Base-by-base conservation (phyloP, 257 asterid genomes). In the Echites panduratus region DNA sequence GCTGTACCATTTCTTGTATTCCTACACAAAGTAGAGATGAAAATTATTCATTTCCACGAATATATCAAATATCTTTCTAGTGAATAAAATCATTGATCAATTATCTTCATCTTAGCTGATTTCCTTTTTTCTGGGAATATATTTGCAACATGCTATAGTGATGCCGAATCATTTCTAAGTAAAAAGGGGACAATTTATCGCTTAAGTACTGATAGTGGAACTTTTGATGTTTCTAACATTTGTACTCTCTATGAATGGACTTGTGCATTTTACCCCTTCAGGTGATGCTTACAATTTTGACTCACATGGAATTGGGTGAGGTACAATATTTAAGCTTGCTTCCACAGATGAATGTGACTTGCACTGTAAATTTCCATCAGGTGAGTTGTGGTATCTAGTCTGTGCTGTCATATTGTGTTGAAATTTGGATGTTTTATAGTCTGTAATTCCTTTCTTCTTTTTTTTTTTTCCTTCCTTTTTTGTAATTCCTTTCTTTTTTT, bases 251-350 rank as follows among this genome's bases (percentile, higher is more conserved):
- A 64, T 56, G 49, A 22, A 10, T 10, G 16, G 12, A 45, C 70
- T 77, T 66, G 73, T 73, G 59, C 48, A 48, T 74, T 73, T 74
- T 62, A 80, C 66, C 65, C 78, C 82, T 73, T 61, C 79, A 94
- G 99, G 98, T 91, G 54, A 87, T 94, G 71, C 86, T 91, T 71
- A 94, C 99, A 16, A 85, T 94, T 66, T 78, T 94, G 82, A 94
- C 99, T 52, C 99, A 90, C 72, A 82, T 94, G 90, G 99, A 94
- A 85, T 81, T 94, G 89, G 99, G 98, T 45, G 97, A 89, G 75
- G 84, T 79, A 69, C 90, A 86, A 73, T 89, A 94, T 79, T 70
- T 94, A 62, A 83, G 84, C 65, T 81, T 94, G 80, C 96, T 87
- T 76, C 99, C 98, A 1, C 95, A 87, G 85, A 86, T 84, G 72